These are phyloP conservation scores for Saturnispora saitoi DNA, from an alignment of 805 yeast species.

Conservation along the genomic window DNA sequence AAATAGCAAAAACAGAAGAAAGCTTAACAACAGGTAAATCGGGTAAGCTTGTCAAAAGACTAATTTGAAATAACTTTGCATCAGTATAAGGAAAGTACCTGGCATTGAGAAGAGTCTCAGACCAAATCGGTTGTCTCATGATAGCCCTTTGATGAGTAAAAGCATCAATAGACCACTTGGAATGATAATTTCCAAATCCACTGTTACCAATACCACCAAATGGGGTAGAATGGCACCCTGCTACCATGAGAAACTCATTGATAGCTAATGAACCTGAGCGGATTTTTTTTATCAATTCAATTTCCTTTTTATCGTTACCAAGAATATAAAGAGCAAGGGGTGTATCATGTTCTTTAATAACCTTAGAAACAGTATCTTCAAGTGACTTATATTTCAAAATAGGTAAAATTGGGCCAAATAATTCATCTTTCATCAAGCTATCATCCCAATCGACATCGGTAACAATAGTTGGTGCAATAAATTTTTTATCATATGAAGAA, in stretches of 20 bases:
- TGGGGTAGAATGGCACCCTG: slow-evolving; percentile 55
- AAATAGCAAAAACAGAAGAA: neutral
- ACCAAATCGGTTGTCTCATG: slow-evolving; percentile 58
- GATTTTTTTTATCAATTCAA: slow-evolving; percentile 41
- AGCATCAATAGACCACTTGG: slow-evolving; percentile 55
- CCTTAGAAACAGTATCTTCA: slow-evolving; percentile 34
- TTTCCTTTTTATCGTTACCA: slow-evolving; percentile 38
- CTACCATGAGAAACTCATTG: slow-evolving; percentile 68
- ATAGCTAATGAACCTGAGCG: slow-evolving; percentile 67
- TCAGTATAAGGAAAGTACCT: slow-evolving; percentile 58
- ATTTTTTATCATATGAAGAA: slow-evolving; percentile 28
- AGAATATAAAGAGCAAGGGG: slow-evolving; percentile 79
- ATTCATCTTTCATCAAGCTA: slow-evolving; percentile 62
- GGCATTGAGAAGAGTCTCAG: slow-evolving; percentile 44
- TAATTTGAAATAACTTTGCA: slow-evolving; percentile 20
- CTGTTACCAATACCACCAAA: slow-evolving; percentile 89
- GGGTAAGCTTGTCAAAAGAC: slow-evolving; percentile 11
- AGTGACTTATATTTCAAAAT: slow-evolving; percentile 42
- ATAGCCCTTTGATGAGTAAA: slow-evolving; percentile 71
- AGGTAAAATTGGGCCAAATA: slow-evolving; percentile 84
- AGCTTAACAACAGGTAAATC: slow-evolving; percentile 10
- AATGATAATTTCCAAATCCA: slow-evolving; percentile 81
- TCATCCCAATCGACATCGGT: slow-evolving; percentile 57
- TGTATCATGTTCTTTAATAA: slow-evolving; percentile 48
- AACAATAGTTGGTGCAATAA: slow-evolving; percentile 68